Evolutionary conservation across 2,329 filamentous ascomycete species (phyloP), one percentile per base, ranked within the genome.

Genomic region (Triangularia setosa): DNA sequence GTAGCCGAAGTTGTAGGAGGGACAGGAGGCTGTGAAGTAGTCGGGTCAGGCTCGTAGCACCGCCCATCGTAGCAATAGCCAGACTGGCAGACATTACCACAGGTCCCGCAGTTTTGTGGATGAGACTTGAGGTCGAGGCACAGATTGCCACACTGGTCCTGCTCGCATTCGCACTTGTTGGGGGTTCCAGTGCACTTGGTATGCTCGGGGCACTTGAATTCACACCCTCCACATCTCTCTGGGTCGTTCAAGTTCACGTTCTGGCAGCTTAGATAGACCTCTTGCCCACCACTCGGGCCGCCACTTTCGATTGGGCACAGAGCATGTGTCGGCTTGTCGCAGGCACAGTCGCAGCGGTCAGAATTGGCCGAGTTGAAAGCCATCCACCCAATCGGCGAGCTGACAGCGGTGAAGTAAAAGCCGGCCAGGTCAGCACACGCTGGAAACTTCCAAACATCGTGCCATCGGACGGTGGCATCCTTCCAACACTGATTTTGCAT

Each of bases 71-170:
- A 61, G 64, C 67, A 69, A 48, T 63, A 66, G 27, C 61, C 60
- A 6, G 58, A 28, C 12, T 57, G 35, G 62, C 67, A 69, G 16
- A 65, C 63, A n/a, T 64, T 65, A 16, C 64, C 65, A 25, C 67
- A 69, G 2, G 24, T 18, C 11, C 67, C 67, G 35, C 67, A 69
- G 65, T 69, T 67, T 53, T 48, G 54, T 2, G 67, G 67, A 54
- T 67, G 56, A 40, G 62, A 66, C 44, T 33, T 28, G 16, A 65
- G 33, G 54, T 69, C 61, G 16, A 66, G 53, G 52, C 67, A 67
- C 16, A 48, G 33, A 23, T 35, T 61, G 21, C 60, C 57, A 40
- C 67, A 69, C n/a, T 48, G 40, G 61, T 64, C 24, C 66, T 60
- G 3, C 57, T 23, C 11, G 59, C 52, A 58, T 63, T 67, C 6